These are phyloP conservation scores for Nyctanthes arbortristis DNA, from an alignment of 257 asterid species.

Conservation along the genomic window DNA sequence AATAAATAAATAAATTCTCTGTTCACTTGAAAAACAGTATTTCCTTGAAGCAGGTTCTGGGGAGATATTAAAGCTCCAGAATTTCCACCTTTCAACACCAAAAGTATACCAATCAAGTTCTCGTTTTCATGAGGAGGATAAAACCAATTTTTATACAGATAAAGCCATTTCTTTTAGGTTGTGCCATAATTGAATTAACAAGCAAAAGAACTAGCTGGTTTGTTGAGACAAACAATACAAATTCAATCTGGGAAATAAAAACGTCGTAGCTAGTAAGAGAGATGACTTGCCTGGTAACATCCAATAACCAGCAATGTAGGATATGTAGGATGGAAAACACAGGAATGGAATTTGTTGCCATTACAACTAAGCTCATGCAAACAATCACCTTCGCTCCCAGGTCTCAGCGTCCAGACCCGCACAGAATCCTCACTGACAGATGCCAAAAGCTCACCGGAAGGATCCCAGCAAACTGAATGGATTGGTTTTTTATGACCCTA, in stretches of 20 bases:
- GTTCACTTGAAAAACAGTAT: too few relatives aligned
- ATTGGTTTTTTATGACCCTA: conserved; percentile 83
- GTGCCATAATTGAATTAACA: too few relatives aligned
- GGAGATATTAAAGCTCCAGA: neutral
- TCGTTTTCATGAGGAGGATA: neutral
- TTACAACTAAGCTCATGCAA: conserved; percentile 82
- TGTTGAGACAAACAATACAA: neutral
- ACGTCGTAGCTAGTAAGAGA: neutral
- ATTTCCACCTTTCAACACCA: neutral
- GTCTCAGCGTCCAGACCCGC: conserved; percentile 79
- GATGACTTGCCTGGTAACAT: conserved; percentile 84
- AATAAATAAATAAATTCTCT: too few relatives aligned
- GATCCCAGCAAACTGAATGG: conserved; percentile 86
- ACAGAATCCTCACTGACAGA: conserved; percentile 92
- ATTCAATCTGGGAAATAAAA: neutral
- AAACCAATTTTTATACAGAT: neutral
- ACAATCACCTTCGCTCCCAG: conserved; percentile 85
- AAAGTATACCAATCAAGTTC: neutral
- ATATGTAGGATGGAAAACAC: conserved; percentile 89
- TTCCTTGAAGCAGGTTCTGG: neutral
- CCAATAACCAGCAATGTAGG: conserved; percentile 85
- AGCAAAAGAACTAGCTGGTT: neutral
- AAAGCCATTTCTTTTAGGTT: neutral
- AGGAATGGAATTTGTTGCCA: conserved; percentile 85
- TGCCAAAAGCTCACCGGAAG: conserved; percentile 81